Percentiles rank a stretch among this genome's conserved stretches.
Conservation (phyloP, 2,329 filamentous ascomycete species). For the Sarocladiaceae sp. region DNA sequence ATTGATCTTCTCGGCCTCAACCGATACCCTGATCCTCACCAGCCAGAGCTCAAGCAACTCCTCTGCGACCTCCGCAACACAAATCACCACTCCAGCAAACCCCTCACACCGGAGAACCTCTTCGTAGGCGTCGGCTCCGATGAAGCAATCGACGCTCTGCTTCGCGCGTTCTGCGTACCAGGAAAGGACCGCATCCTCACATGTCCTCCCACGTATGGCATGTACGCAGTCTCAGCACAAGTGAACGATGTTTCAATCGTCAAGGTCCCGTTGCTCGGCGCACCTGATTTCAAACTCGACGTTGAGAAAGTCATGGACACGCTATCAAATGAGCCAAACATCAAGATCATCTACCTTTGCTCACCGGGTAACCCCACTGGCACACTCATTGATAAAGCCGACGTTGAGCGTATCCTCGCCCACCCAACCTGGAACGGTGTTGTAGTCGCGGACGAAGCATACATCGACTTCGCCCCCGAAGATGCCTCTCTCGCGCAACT, state of each 20-base stretch:
- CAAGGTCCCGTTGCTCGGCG: conserved; percentile 74
- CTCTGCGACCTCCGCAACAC: conserved; percentile 87
- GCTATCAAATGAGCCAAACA: conserved; percentile 54
- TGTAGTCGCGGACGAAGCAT: conserved; percentile 91
- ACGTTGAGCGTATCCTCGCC: conserved; percentile 69
- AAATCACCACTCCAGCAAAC: conserved; percentile 70
- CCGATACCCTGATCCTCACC: conserved; percentile 96
- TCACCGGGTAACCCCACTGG: conserved; percentile 95
- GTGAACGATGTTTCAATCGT: conserved; percentile 88
- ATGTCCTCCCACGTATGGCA: conserved; percentile 96
- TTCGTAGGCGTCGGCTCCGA: conserved; percentile 96
- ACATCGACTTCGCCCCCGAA: conserved; percentile 82
- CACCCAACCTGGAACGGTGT: conserved; percentile 95
- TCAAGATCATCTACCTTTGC: conserved; percentile 92
- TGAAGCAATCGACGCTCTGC: conserved; percentile 91
- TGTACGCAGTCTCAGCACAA: conserved; percentile 93
- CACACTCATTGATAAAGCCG: conserved; percentile 68
- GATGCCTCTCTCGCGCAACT: conserved; percentile 82
- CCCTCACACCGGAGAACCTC: conserved; percentile 74
- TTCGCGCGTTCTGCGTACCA: conserved; percentile 89
- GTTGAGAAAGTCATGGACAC: conserved; percentile 61
- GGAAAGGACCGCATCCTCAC: conserved; percentile 86
- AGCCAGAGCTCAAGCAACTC: conserved; percentile 76
- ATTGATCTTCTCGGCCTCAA: conserved; percentile 78
- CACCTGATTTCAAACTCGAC: conserved; percentile 71